These are phyloP conservation scores for Sugiyamaella pinicola DNA, from an alignment of 1,139 yeast species.

Conservation along the genomic window DNA sequence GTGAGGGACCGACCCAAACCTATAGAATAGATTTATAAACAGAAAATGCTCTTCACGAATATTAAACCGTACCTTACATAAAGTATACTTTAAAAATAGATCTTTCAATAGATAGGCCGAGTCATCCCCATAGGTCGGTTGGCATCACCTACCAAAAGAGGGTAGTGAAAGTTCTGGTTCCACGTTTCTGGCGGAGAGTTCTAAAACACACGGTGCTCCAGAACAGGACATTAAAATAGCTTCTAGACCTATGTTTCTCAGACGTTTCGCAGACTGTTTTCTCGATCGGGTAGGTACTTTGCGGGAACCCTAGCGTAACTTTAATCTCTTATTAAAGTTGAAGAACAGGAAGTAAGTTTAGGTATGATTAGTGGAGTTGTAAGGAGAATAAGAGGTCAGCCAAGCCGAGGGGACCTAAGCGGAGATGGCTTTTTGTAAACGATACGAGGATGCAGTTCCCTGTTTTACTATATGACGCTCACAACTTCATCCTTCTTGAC, in stretches of 20 bases:
- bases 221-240: too few species aligned
- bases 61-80: slow-evolving; percentile 7
- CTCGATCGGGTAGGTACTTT: slow-evolving; percentile 1
- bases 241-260: too few species aligned
- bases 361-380: not conserved
- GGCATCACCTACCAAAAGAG: not conserved
- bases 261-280: too few species aligned
- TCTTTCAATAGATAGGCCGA: not conserved
- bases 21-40: too few species aligned
- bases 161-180: not conserved
- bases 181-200: too few species aligned
- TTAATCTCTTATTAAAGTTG: not conserved
- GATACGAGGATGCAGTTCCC: too few species aligned
- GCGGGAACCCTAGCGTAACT: slow-evolving; percentile 10
- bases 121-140: not conserved
- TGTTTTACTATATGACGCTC: too few species aligned
- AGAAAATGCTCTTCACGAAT: slow-evolving; percentile 6
- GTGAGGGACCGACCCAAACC: not conserved
- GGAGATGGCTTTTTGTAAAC: too few species aligned
- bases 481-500: too few species aligned
- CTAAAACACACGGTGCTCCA: not conserved
- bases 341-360: not conserved
- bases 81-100: not conserved
- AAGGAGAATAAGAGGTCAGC: too few species aligned
- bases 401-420: too few species aligned